Evolutionary conservation across 2,329 filamentous ascomycete genomes (phyloP).

Genomic region (Fusarium equiseti): DNA sequence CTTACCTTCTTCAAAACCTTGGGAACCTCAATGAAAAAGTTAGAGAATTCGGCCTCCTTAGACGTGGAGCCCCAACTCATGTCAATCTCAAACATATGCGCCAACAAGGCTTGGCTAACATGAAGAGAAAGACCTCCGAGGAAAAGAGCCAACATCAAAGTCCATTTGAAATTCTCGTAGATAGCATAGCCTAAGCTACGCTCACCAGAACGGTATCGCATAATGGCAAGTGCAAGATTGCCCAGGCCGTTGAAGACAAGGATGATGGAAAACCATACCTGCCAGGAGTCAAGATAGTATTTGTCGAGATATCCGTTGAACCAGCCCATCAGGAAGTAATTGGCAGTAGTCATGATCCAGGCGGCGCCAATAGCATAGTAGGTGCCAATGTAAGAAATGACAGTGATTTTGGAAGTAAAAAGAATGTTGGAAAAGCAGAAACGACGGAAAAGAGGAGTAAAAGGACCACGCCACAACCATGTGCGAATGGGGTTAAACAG

Average conservation of each 20-base stretch:
- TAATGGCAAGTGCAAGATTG: slow-evolving; percentile 77
- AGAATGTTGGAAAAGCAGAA: slow-evolving; percentile 81
- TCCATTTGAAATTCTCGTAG: slow-evolving; percentile 79
- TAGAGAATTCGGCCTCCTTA: slow-evolving; percentile 84
- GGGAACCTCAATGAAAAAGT: slow-evolving; percentile 87
- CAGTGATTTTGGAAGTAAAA: slow-evolving; percentile 80
- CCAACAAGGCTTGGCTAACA: slow-evolving; percentile 81
- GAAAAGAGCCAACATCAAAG: slow-evolving; percentile 80
- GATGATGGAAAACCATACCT: slow-evolving; percentile 84
- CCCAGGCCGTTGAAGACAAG: slow-evolving; percentile 82
- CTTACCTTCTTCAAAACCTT: slow-evolving; percentile 82
- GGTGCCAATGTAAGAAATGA: slow-evolving; percentile 82
- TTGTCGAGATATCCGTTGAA: slow-evolving; percentile 82
- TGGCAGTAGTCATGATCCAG: slow-evolving; percentile 78
- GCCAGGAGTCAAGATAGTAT: slow-evolving; percentile 83
- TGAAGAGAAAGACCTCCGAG: slow-evolving; percentile 85
- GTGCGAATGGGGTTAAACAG: slow-evolving; percentile 82
- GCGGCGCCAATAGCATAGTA: slow-evolving; percentile 84
- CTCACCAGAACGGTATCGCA: slow-evolving; percentile 79
- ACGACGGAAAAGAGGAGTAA: slow-evolving; percentile 80
- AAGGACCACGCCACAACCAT: slow-evolving; percentile 80
- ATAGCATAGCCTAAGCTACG: slow-evolving; percentile 67
- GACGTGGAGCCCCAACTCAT: slow-evolving; percentile 89
- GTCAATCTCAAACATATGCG: slow-evolving; percentile 87
- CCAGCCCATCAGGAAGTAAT: slow-evolving; percentile 83